Base-by-base conservation (phyloP, 345 rosid genomes). In the Adansonia digitata region DNA sequence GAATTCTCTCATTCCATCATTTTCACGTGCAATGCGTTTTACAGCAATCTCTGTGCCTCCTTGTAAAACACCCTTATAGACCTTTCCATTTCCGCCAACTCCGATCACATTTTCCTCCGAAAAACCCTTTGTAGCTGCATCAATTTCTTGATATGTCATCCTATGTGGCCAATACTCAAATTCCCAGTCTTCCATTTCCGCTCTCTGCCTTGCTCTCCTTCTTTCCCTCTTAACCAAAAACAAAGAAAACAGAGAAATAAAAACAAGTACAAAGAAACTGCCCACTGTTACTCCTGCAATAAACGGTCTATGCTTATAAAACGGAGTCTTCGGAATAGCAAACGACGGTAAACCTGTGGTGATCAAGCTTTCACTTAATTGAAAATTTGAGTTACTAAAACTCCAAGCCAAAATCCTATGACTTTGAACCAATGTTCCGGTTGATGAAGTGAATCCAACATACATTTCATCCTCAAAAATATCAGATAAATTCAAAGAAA, bases 151-250 rank as follows among this genome's bases (percentile, higher is more conserved):
- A 42, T 85, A 88, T 1, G 84, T 35, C 6, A 90, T 83, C 75
- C 90, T 22, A 27, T 94, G 93, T 0, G 98, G 96, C 97, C 98
- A 92, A 71, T 92, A 94, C 82, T 94, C 97, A 83, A 87, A 78
- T 73, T 94, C 98, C 96, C 97, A 94, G 5, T 85, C 91, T 76
- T 94, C 97, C 88, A 88, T 88, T 67, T 79, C 85, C 1, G 83
- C 95, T 74, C 84, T 85, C 80, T 83, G 86, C 77, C 84, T 79
- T 0, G 81, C 89, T 43, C 4, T 86, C 77, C 84, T 79, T 45
- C 70, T 75, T 81, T 69, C 87, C 64, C 86, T 86, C 84, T 82
- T 85, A n/a, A 87, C 73, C 15, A 81, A 62, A 45, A 79, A 57
- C 76, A 85, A 49, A 70, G 71, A 35, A 59, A 84, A 60, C 43